phyloP scores from a whole-genome alignment of 176 grass and related monocot genomes.

The Oryza officinalis region DNA sequence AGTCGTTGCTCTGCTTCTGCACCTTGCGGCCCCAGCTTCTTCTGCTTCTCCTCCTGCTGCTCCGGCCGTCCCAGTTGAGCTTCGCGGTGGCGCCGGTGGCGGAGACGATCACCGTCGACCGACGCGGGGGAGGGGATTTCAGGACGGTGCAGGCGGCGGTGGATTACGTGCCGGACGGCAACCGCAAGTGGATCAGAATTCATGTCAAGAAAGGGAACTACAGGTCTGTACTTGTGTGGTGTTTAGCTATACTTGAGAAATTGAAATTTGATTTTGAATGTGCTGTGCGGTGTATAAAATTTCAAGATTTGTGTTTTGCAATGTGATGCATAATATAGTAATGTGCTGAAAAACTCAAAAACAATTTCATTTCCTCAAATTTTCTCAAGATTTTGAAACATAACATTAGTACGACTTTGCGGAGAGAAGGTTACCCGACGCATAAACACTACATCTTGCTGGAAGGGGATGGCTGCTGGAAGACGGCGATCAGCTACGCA shows the following conservation, averaged over 20 bases:
- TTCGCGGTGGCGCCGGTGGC: neutral
- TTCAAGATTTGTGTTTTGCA: too few species aligned
- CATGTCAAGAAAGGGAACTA: conserved; percentile 47
- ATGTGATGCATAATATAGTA: too few species aligned
- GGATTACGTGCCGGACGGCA: conserved; percentile 50
- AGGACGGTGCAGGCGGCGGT: conserved; percentile 55
- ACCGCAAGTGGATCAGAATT: conserved; percentile 53
- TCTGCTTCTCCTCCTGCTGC: neutral
- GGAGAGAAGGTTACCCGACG: conserved; percentile 42
- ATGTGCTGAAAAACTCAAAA: too few species aligned
- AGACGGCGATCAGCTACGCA: conserved; percentile 18
- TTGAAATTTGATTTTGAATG: too few species aligned
- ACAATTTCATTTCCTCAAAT: too few species aligned
- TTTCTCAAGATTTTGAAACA: too few species aligned
- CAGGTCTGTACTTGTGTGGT: conserved; percentile 21
- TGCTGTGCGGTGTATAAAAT: too few species aligned
- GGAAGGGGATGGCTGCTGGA: conserved; percentile 32
- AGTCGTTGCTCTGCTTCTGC: neutral
- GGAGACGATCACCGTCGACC: conserved; percentile 37
- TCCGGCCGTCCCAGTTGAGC: neutral
- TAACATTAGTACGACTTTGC: neutral
- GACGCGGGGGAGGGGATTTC: conserved; percentile 33
- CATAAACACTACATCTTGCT: conserved; percentile 47
- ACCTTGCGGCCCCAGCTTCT: neutral
- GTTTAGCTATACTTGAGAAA: too few species aligned